Percentiles rank a stretch among this genome's conserved stretches.
phyloP scores from a whole-genome alignment of 2,329 filamentous ascomycete species.

The Scytalidium sp. region DNA sequence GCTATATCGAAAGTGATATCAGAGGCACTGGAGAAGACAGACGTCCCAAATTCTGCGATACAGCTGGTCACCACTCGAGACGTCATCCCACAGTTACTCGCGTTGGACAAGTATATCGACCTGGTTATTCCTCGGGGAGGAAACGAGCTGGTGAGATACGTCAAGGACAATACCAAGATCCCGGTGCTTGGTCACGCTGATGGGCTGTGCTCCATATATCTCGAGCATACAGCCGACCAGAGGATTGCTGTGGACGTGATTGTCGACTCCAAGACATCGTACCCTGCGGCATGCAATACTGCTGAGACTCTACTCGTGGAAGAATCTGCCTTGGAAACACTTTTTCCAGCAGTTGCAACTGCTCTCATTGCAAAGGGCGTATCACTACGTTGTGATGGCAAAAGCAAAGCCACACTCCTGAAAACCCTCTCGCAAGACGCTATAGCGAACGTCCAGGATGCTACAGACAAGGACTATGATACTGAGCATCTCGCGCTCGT shows the following conservation, averaged over 20 bases:
- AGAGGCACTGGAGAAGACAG: slow-evolving; percentile 65
- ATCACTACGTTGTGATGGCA: slow-evolving; percentile 72
- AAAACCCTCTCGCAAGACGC: slow-evolving; percentile 39
- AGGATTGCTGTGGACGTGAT: slow-evolving; percentile 72
- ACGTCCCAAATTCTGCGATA: slow-evolving; percentile 81
- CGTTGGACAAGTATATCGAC: slow-evolving; percentile 83
- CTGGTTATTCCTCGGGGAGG: slow-evolving; percentile 79
- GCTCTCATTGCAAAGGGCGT: slow-evolving; percentile 77
- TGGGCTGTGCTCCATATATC: slow-evolving; percentile 83
- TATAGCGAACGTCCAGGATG: slow-evolving; percentile 56
- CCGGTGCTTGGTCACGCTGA: slow-evolving; percentile 96
- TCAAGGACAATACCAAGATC: slow-evolving; percentile 89
- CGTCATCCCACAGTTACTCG: slow-evolving; percentile 82
- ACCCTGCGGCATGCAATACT: slow-evolving; percentile 93
- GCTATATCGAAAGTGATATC: slow-evolving; percentile 87
- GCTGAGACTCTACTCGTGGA: slow-evolving; percentile 91
- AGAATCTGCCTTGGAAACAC: slow-evolving; percentile 60
- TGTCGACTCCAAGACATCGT: slow-evolving; percentile 89
- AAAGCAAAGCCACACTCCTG: slow-evolving; percentile 62
- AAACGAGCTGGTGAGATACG: slow-evolving; percentile 51
- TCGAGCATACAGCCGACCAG: slow-evolving; percentile 74
- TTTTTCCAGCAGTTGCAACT: slow-evolving; percentile 70
- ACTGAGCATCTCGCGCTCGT: slow-evolving; percentile 88
- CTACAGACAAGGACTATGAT: slow-evolving; percentile 69
- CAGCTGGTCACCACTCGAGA: slow-evolving; percentile 94